Evolutionary conservation across 2,329 filamentous ascomycete species (phyloP).

Genomic region (Botrytis sinoallii): DNA sequence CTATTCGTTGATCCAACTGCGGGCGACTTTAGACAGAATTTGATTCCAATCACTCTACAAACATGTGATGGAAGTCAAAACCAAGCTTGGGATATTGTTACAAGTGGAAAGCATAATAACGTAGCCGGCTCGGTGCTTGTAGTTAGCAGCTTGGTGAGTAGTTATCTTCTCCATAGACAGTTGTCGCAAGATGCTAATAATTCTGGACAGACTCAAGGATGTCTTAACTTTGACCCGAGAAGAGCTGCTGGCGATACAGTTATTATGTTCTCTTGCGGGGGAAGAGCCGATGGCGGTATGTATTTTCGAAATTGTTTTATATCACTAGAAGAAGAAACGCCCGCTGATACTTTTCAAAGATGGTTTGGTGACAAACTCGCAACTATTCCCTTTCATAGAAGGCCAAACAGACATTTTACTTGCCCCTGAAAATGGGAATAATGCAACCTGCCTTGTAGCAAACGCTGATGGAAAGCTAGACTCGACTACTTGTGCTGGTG

Average conservation of each 20-base stretch:
- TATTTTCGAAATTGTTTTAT: not conserved
- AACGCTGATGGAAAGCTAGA: slow-evolving; percentile 30
- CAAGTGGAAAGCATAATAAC: slow-evolving; percentile 51
- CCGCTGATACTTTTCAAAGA: slow-evolving; percentile 18
- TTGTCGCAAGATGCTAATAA: not conserved
- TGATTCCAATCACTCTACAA: slow-evolving; percentile 44
- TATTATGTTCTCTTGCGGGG: slow-evolving; percentile 57
- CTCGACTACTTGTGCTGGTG: slow-evolving; percentile 24
- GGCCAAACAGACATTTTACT: slow-evolving; percentile 43
- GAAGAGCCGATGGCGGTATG: slow-evolving; percentile 50
- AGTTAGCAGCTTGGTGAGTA: slow-evolving; percentile 50
- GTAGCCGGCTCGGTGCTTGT: slow-evolving; percentile 47
- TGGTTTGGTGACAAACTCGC: slow-evolving; percentile 42
- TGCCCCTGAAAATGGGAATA: slow-evolving; percentile 45
- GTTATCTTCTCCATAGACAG: not conserved
- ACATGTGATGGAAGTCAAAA: slow-evolving; percentile 43
- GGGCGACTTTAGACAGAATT: slow-evolving; percentile 46
- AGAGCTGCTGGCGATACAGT: slow-evolving; percentile 51
- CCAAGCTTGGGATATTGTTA: slow-evolving; percentile 46
- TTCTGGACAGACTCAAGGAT: slow-evolving; percentile 49
- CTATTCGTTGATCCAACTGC: slow-evolving; percentile 45
- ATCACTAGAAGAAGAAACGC: not conserved
- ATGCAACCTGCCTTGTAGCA: slow-evolving; percentile 45
- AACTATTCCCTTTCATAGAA: slow-evolving; percentile 47
- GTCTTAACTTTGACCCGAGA: slow-evolving; percentile 56